Percentiles rank a stretch among this genome's conserved stretches.
Evolutionary conservation across 257 asterid species (phyloP).

Genomic region (Osmanthus fragrans): DNA sequence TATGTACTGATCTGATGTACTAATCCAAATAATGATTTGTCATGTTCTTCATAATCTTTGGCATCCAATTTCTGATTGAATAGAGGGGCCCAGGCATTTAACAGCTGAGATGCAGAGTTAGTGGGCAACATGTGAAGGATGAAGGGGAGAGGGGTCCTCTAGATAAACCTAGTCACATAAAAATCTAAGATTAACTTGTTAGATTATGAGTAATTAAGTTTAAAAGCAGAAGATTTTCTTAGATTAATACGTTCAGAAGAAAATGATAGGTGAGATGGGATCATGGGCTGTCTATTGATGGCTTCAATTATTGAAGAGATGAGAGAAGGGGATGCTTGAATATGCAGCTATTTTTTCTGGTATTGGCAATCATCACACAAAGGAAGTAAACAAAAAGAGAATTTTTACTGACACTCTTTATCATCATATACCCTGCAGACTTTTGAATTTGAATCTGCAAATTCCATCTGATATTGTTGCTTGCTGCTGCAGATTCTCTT

Average conservation of each 20-base stretch:
- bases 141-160: slow-evolving; percentile 32
- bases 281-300: slow-evolving; percentile 28
- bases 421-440: slow-evolving; percentile 17
- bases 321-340: background rate
- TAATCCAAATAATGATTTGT: background rate
- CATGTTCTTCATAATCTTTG: background rate
- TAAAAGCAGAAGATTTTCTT: background rate
- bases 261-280: slow-evolving; percentile 14
- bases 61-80: slow-evolving; percentile 14
- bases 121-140: slow-evolving; percentile 51
- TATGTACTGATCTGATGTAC: slow-evolving; percentile 30
- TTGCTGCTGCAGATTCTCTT: background rate
- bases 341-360: background rate
- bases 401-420: slow-evolving; percentile 23
- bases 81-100: slow-evolving; percentile 25
- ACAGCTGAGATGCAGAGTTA: slow-evolving; percentile 40
- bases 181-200: slow-evolving; percentile 20
- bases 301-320: slow-evolving; percentile 27
- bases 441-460: background rate
- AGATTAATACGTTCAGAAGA: background rate
- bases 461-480: slow-evolving; percentile 23
- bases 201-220: slow-evolving; percentile 5
- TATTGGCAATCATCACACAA: slow-evolving; percentile 15
- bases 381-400: slow-evolving; percentile 24
- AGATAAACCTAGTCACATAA: slow-evolving; percentile 1